Evolutionary conservation across 2,329 filamentous ascomycete species (phyloP).

Genomic region (Hymenoscyphus linearis): DNA sequence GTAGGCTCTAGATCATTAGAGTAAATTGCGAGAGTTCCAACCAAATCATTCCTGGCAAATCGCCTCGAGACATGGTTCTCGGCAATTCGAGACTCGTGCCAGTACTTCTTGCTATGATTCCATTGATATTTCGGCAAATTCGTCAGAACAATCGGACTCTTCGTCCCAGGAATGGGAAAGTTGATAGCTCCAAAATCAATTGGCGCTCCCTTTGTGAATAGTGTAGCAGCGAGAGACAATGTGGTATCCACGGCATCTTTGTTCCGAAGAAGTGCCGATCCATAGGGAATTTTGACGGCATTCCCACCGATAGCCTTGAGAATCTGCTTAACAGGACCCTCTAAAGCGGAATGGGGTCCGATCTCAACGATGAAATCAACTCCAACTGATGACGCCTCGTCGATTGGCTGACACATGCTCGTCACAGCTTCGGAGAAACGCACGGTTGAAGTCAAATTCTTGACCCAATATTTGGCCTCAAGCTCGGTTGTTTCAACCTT

Average conservation of each 20-base stretch:
- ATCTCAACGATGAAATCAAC: slow-evolving; percentile 29
- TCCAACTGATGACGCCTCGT: slow-evolving; percentile 1
- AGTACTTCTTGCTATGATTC: slow-evolving; percentile 23
- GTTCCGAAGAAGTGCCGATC: slow-evolving; percentile 43
- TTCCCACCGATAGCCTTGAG: slow-evolving; percentile 38
- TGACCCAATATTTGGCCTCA: slow-evolving; percentile 40
- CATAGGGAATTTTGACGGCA: slow-evolving; percentile 35
- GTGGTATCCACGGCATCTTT: slow-evolving; percentile 43
- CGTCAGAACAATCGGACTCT: slow-evolving; percentile 16
- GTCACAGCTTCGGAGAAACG: slow-evolving; percentile 39
- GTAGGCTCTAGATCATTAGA: slow-evolving; percentile 28
- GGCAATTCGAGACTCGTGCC: slow-evolving; percentile 22
- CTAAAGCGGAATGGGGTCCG: slow-evolving; percentile 35
- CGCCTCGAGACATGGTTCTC: slow-evolving; percentile 29
- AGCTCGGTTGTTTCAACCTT: slow-evolving; percentile 25
- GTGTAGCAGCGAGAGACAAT: slow-evolving; percentile 39
- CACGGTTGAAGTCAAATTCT: slow-evolving; percentile 42
- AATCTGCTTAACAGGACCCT: slow-evolving; percentile 33
- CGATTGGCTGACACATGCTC: slow-evolving; percentile 18
- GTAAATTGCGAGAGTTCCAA: slow-evolving; percentile 35
- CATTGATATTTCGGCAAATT: slow-evolving; percentile 24
- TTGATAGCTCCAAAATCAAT: slow-evolving; percentile 44
- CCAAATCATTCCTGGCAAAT: slow-evolving; percentile 45
- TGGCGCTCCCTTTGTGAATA: slow-evolving; percentile 42
- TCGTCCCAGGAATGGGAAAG: slow-evolving; percentile 33